Evolutionary conservation across 441 rosid species (phyloP), one percentile per base, ranked within the genome.

Genomic region (Pelargonium myrrhifolium): DNA sequence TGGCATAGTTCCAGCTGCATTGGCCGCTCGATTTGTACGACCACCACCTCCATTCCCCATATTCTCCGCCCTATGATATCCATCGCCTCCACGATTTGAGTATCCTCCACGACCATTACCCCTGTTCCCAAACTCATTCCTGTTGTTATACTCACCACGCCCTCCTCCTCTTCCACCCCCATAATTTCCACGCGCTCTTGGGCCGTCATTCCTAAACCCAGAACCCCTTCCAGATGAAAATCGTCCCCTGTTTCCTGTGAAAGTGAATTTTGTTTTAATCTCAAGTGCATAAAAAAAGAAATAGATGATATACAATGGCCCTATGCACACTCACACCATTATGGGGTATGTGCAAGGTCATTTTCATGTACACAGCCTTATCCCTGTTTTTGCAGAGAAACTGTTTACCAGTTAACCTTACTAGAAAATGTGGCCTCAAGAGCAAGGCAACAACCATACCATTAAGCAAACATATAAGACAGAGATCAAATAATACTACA

Each of bases 81-180:
- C 87, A 62, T 83, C 92, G 59, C 85, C 82, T 1, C 86, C 89
- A 56, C 87, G 94, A 68, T 79, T 84, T 28, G 82, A 72, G 73
- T 74, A 89, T 55, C 94, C 92, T 70, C 91, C 89, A 55, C 92
- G 72, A 64, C 67, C 76, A 71, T 80, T 70, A 66, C 85, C 78
- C 67, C 92, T 86, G 81, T 84, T 86, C 45, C 82, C 89, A 82
- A 76, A 85, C 37, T 87, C 93, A 20, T 45, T 45, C 53, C 53
- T 45, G 53, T 31, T 31, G 6, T 28, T 28, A 28, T 28, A 28
- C 31, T 86, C 94, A 35, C 87, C 84, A 49, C 95, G 74, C 59
- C 85, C 87, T 82, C 84, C 87, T 68, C 85, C 88, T 82, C 84
- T 89, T 68, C 86, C 82, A 68, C 90, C 90, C 37, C 86, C 86